These are phyloP conservation scores for Bimuria novae-zelandiae DNA, from an alignment of 2,329 filamentous ascomycete species.

Conservation along the genomic window DNA sequence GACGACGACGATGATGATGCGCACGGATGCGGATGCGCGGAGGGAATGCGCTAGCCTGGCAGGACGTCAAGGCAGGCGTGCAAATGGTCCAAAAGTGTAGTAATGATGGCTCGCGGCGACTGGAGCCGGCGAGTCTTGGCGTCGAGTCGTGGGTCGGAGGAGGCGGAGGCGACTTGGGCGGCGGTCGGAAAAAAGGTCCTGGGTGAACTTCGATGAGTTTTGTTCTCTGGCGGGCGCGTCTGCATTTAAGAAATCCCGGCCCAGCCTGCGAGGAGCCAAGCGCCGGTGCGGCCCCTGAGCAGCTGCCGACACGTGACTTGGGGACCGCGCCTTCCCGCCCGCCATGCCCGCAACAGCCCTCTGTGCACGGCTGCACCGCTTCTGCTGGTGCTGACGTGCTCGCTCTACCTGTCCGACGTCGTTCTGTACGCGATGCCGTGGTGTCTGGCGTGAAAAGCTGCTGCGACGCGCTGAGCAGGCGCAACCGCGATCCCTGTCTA, in stretches of 20 bases:
- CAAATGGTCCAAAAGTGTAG: constrained; percentile 22
- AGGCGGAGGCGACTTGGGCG: constrained; percentile 38
- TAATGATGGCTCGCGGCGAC: constrained; percentile 1
- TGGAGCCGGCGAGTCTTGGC: too few relatives aligned
- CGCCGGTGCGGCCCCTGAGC: not conserved
- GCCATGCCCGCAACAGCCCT: not conserved
- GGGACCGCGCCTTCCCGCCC: not conserved
- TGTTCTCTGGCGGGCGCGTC: constrained; percentile 24
- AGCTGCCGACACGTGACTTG: constrained; percentile 13
- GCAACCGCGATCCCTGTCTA: constrained; percentile 3
- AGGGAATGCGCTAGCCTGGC: constrained; percentile 15
- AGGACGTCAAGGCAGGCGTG: constrained; percentile 13
- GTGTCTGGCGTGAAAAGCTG: not conserved
- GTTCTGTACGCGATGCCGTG: not conserved
- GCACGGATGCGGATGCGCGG: constrained; percentile 16
- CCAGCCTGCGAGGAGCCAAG: constrained; percentile 17
- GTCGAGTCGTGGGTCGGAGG: constrained; percentile 33
- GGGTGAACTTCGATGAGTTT: constrained; percentile 19
- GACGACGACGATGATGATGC: constrained; percentile 21
- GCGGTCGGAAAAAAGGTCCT: constrained; percentile 30
- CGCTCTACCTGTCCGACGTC: not conserved
- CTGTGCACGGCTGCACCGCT: constrained; percentile 8
- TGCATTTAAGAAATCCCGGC: too few relatives aligned
- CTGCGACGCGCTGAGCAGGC: constrained; percentile 10
- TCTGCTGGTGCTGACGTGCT: not conserved